These are phyloP conservation scores for Penicillium sp. DNA, from an alignment of 2,329 filamentous ascomycete species.

Conservation along the genomic window DNA sequence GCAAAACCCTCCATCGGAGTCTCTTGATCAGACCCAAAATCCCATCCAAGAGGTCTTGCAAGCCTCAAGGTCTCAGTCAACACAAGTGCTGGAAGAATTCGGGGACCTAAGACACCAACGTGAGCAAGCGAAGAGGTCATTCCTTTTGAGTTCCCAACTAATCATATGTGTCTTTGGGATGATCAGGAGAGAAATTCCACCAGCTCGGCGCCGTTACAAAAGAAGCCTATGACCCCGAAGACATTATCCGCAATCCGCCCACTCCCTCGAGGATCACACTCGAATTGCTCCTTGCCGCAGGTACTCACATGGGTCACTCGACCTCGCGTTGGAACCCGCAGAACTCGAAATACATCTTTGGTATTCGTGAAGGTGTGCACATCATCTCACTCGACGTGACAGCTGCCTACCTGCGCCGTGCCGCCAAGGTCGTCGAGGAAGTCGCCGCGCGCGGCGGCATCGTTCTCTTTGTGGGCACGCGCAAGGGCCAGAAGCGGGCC, in stretches of 20 bases:
- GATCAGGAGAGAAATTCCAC: slow-evolving; percentile 29
- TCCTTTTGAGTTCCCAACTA: too few species aligned
- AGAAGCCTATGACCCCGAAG: slow-evolving; percentile 30
- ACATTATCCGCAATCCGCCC: slow-evolving; percentile 61
- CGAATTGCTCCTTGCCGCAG: slow-evolving; percentile 80
- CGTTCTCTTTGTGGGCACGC: slow-evolving; percentile 84
- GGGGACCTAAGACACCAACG: slow-evolving; percentile 9
- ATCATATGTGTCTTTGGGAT: too few species aligned
- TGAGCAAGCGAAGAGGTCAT: slow-evolving; percentile 2
- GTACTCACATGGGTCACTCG: slow-evolving; percentile 84
- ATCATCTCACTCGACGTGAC: slow-evolving; percentile 89
- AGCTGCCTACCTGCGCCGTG: slow-evolving; percentile 81
- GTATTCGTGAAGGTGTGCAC: slow-evolving; percentile 79
- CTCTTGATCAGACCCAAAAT: slow-evolving; percentile 9
- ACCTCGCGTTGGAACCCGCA: slow-evolving; percentile 90
- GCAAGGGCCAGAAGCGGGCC: slow-evolving; percentile 70
- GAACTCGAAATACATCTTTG: slow-evolving; percentile 91
- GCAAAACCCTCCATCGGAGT: slow-evolving; percentile 14
- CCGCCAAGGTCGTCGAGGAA: slow-evolving; percentile 85
- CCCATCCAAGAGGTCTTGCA: slow-evolving; percentile 13
- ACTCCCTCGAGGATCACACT: slow-evolving; percentile 74
- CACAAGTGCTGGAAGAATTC: slow-evolving; percentile 9
- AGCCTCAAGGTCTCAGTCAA: slow-evolving; percentile 4
- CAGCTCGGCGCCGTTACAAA: slow-evolving; percentile 28
- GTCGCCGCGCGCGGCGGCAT: slow-evolving; percentile 76